Percentiles rank a stretch among this genome's conserved stretches.
Evolutionary conservation across 768 basidiomycete genomes (phyloP).

Genomic region (Paxillus rubicundulus): DNA sequence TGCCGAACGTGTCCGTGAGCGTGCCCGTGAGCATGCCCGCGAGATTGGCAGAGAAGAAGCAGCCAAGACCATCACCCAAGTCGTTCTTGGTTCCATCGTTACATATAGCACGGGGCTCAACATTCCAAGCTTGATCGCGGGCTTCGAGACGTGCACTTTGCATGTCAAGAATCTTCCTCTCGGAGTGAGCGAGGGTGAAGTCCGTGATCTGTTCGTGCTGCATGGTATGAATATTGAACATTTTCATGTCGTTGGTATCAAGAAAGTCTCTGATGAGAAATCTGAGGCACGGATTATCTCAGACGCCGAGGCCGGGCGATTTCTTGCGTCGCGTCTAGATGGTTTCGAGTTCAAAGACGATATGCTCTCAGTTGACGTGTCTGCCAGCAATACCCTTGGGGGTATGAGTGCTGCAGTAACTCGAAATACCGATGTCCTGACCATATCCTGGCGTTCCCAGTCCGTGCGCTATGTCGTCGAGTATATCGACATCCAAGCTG

Average conservation of each 20-base stretch:
- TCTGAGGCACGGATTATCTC: constrained; percentile 44
- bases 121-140: constrained; percentile 44
- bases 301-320: constrained; percentile 40
- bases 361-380: constrained; percentile 41
- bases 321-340: constrained; percentile 44
- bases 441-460: constrained; percentile 51
- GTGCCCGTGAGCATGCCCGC: no score
- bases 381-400: constrained; percentile 36
- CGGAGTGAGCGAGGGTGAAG: constrained; percentile 38
- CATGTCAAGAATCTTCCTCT: constrained; percentile 45
- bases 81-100: constrained; percentile 48
- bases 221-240: constrained; percentile 38
- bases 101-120: constrained; percentile 50
- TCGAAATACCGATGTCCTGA: constrained; percentile 39
- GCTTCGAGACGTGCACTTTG: constrained; percentile 52
- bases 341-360: constrained; percentile 48
- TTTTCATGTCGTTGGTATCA: constrained; percentile 36
- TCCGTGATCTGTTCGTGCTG: constrained; percentile 41
- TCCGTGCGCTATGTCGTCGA: constrained; percentile 45
- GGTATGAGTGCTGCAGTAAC: constrained; percentile 40
- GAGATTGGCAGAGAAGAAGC: constrained; percentile 38
- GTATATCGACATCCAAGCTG: constrained; percentile 30
- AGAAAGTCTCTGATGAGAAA: constrained; percentile 25
- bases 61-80: constrained; percentile 37
- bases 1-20: constrained; percentile 8